A percentile compares a stretch with the other conserved stretches of the same genome.
Evolutionary conservation across 1,284 basidiomycete genomes (phyloP).

Genomic region (Boletellus deceptivus): DNA sequence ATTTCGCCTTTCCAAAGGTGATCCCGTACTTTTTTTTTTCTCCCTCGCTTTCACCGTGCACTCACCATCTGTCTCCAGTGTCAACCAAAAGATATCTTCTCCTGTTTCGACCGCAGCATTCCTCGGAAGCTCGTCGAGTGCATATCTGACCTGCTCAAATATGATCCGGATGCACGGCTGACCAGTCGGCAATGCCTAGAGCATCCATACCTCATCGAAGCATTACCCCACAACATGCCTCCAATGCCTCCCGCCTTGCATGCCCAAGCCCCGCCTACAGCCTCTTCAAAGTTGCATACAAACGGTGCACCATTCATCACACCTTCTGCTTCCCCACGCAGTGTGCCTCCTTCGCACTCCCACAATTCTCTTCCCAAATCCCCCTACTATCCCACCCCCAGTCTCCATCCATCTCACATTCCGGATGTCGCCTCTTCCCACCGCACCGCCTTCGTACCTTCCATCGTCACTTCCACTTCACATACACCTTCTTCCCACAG

Average conservation of each 20-base stretch:
- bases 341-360: slow-evolving; percentile 60
- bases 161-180: slow-evolving; percentile 84
- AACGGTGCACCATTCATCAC: slow-evolving; percentile 42
- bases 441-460: slow-evolving; percentile 53
- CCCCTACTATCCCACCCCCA: slow-evolving; percentile 35
- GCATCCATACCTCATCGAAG: slow-evolving; percentile 84
- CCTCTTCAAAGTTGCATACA: slow-evolving; percentile 38
- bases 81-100: slow-evolving; percentile 72
- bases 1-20: slow-evolving; percentile 92
- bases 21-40: slow-evolving; percentile 5
- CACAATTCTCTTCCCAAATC: slow-evolving; percentile 42
- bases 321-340: slow-evolving; percentile 53
- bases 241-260: slow-evolving; percentile 58
- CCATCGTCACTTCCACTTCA: slow-evolving; percentile 36
- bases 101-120: slow-evolving; percentile 77
- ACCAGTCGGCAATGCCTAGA: slow-evolving; percentile 86
- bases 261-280: slow-evolving; percentile 28
- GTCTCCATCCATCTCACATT: slow-evolving; percentile 37
- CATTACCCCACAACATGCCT: slow-evolving; percentile 63
- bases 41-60: background rate
- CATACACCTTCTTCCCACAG: slow-evolving; percentile 34
- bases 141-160: slow-evolving; percentile 88
- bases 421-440: slow-evolving; percentile 54
- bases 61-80: slow-evolving; percentile 46
- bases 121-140: slow-evolving; percentile 86